Evolutionary conservation across 805 yeast genomes (phyloP).

Genomic region (Candida gorgasii): DNA sequence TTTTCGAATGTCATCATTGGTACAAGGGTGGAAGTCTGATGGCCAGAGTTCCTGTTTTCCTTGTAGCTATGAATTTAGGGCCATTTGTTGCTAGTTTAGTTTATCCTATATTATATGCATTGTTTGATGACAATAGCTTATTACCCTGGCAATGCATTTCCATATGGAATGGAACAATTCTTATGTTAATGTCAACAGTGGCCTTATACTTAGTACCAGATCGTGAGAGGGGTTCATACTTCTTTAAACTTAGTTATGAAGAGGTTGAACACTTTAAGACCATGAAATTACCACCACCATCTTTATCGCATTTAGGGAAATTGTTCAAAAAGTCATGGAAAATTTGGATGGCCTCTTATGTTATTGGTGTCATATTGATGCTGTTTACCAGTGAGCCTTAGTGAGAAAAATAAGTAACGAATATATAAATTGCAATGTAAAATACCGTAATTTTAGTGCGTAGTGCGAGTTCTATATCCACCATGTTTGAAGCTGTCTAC

Average conservation of each 20-base stretch:
- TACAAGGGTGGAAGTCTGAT: not conserved
- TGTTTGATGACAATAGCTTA: not conserved
- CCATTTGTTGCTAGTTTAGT: not conserved
- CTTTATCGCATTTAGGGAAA: not conserved
- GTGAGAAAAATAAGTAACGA: too few species aligned
- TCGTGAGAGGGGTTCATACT: not conserved
- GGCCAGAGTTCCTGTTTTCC: not conserved
- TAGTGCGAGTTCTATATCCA: not conserved
- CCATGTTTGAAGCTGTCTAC: constrained; percentile 45
- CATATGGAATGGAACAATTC: not conserved
- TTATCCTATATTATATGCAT: not conserved
- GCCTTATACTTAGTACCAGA: not conserved
- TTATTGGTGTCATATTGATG: too few species aligned
- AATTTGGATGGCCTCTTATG: too few species aligned
- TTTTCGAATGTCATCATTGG: not conserved
- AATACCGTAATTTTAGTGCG: too few species aligned
- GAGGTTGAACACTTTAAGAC: not conserved
- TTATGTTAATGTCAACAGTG: not conserved
- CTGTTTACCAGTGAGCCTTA: too few species aligned
- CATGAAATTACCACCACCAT: too few species aligned
- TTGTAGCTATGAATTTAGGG: not conserved
- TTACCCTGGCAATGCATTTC: not conserved
- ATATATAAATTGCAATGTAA: too few species aligned
- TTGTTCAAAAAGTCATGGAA: not conserved
- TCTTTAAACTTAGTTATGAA: not conserved